Evolutionary conservation across 139 green algal species (phyloP), one percentile per base, ranked within the genome.

Genomic region (Coelastrella sp.): DNA sequence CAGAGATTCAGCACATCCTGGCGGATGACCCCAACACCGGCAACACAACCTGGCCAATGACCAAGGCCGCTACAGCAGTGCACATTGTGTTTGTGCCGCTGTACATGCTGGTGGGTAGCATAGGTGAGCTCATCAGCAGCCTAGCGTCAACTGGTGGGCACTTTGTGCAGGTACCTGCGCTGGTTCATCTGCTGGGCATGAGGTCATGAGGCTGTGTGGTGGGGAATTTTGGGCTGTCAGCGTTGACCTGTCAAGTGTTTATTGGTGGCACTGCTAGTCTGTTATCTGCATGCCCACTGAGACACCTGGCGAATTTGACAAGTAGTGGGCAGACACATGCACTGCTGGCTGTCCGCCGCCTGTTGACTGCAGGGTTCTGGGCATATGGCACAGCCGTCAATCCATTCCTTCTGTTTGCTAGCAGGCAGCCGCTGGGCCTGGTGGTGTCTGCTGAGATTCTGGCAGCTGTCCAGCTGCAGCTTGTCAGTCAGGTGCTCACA

Each of bases 341-440:
- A 59, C 73, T 79, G 73, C 5, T 35, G 22, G 63, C 73, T 79
- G 22, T 49, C 73, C 5, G 63, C 12, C 12, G 12, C 12, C 63
- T 72, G 63, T 72, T 72, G 4, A 59, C 17, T 35, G n/a, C 73
- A 79, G 73, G 73, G 22, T 79, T 49, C 25, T 79, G 73, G 73
- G 73, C 73, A 79, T 79, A 79, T n/a, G 73, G 73, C 22, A 14
- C 73, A 14, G 73, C n/a, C 73, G 73, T 79, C 14, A 79, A 79
- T n/a, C 17, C 73, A 0, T 79, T 79, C 73, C 73, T 79, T 17
- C 73, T 79, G 73, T 79, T 79, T 79, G 73, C 73, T 4, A 79
- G 25, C 73, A 79, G 22, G 14, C 12, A 79, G 73, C 73, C 73
- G 17, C 9, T 22, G 12, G 22, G 73, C 17, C 73, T 79, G 73